Evolutionary conservation across 2,329 filamentous ascomycete genomes (phyloP).

Genomic region (Fusarium sp.): DNA sequence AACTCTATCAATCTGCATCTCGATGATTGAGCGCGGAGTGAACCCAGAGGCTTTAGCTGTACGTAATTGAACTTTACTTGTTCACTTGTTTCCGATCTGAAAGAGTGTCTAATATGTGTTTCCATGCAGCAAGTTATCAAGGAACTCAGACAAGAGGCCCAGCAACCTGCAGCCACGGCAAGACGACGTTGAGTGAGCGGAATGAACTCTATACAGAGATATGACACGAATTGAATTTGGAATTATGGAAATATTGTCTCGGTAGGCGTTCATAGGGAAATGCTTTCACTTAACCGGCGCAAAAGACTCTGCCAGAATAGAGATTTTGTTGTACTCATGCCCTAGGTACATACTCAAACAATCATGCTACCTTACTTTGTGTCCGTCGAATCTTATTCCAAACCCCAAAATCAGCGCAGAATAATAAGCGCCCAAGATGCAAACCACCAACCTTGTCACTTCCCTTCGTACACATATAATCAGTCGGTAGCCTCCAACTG

Average conservation of each 20-base stretch:
- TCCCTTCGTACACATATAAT: conserved; percentile 17
- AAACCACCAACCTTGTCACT: conserved; percentile 11
- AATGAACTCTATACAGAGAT: background rate
- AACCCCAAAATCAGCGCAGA: background rate
- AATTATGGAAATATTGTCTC: background rate
- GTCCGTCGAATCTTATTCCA: conserved; percentile 9
- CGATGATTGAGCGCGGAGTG: conserved; percentile 95
- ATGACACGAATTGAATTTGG: background rate
- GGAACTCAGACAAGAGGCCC: conserved; percentile 67
- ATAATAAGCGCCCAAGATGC: conserved; percentile 31
- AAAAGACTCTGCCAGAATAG: conserved; percentile 6
- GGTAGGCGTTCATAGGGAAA: conserved; percentile 25
- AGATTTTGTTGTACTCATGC: conserved; percentile 6
- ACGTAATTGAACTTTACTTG: conserved; percentile 52
- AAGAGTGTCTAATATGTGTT: background rate
- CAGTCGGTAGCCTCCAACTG: conserved; percentile 14
- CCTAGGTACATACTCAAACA: conserved; percentile 17
- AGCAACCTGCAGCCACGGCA: conserved; percentile 53
- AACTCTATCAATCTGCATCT: conserved; percentile 93
- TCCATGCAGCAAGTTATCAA: conserved; percentile 65
- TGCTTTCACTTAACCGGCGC: background rate
- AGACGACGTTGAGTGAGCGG: conserved; percentile 37
- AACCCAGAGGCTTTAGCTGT: conserved; percentile 96
- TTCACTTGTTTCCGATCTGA: no score
- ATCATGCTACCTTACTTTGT: conserved; percentile 3